phyloP scores from a whole-genome alignment of 176 grass and related monocot species.

The Carex kokanica region DNA sequence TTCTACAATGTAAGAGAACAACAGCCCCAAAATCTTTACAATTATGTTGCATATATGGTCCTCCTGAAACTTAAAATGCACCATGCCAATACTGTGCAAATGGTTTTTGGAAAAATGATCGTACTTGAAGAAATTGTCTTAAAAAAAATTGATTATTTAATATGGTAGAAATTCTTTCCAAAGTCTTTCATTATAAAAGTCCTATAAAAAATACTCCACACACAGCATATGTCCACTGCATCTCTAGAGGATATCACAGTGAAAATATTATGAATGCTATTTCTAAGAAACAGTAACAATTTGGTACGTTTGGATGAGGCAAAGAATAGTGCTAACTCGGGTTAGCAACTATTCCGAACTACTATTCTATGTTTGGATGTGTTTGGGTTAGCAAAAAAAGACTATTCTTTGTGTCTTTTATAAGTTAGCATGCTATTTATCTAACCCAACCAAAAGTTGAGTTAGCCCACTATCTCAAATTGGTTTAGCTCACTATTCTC shows the following conservation, averaged over 20 bases:
- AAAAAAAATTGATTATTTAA: neutral
- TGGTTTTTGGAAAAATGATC: neutral
- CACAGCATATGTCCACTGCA: neutral
- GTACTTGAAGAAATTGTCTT: neutral
- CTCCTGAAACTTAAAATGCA: neutral
- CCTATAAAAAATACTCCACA: no score
- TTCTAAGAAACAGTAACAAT: neutral
- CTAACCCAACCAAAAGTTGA: no score
- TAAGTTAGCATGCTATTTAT: no score
- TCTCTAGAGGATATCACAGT: neutral
- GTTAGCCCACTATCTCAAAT: no score
- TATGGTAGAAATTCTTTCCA: neutral
- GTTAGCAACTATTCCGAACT: no score
- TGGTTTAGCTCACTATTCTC: no score
- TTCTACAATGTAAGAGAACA: conserved; percentile 55
- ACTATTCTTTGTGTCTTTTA: no score
- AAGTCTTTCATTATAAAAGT: neutral
- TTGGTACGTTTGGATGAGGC: no score
- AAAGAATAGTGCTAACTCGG: no score
- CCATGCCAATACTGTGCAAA: neutral
- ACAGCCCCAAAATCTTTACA: neutral
- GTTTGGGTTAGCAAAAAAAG: no score
- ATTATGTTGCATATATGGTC: neutral
- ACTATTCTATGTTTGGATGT: no score
- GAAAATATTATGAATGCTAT: neutral